A percentile compares a stretch with the other conserved stretches of the same genome.
Conservation (phyloP, 768 basidiomycete genomes). For the Glaciozyma antarctica region DNA sequence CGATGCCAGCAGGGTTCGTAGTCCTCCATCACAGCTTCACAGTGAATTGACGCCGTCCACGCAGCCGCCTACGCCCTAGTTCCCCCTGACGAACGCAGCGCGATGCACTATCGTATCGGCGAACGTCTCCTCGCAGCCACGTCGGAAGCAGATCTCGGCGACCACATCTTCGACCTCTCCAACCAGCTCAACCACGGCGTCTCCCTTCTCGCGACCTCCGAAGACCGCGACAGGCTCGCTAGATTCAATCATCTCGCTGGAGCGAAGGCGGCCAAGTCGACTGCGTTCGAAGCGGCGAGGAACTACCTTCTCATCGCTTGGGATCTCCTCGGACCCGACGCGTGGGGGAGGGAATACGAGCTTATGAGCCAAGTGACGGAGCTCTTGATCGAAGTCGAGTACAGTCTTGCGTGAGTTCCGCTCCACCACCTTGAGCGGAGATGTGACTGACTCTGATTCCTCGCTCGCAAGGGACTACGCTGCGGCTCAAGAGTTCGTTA, state of each 20-base stretch:
- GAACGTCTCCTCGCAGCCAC: constrained; percentile 7
- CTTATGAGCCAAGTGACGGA: constrained; percentile 22
- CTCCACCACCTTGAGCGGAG: neutral
- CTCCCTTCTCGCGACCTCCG: constrained; percentile 6
- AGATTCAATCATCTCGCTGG: constrained; percentile 22
- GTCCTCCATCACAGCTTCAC: no score
- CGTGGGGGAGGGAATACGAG: constrained; percentile 11
- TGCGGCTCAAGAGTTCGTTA: constrained; percentile 22
- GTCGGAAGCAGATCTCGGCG: constrained; percentile 1
- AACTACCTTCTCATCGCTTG: constrained; percentile 14
- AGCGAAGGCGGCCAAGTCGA: constrained; percentile 9
- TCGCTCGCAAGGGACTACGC: constrained; percentile 15
- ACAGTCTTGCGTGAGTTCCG: constrained; percentile 18
- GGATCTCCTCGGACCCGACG: constrained; percentile 16
- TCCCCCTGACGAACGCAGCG: neutral
- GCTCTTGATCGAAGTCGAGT: constrained; percentile 23
- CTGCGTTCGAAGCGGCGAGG: constrained; percentile 25
- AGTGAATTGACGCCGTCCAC: neutral
- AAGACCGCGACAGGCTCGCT: constrained; percentile 18
- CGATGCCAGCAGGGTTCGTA: constrained; percentile 23
- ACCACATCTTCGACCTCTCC: constrained; percentile 27
- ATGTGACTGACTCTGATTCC: neutral
- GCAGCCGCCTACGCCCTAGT: constrained; percentile 27
- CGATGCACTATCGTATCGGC: constrained; percentile 21
- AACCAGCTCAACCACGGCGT: constrained; percentile 28